These are phyloP conservation scores for Miamiensis avidus DNA, from an alignment of 169 alveolate species.

Conservation along the genomic window DNA sequence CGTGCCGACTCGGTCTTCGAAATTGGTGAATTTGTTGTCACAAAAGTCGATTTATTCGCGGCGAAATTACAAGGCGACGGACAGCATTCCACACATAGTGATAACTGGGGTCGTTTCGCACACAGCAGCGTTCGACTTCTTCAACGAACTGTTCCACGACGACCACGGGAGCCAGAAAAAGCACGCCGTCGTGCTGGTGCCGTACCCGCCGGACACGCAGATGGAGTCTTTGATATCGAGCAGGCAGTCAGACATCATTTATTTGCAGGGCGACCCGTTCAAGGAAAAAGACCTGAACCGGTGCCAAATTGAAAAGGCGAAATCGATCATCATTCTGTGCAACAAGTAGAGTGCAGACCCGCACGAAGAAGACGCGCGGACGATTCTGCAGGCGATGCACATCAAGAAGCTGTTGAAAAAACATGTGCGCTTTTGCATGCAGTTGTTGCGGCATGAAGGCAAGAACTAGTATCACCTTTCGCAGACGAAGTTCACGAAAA, in stretches of 20 bases:
- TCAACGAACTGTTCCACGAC: constrained; percentile 75
- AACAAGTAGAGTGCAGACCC: constrained; percentile 78
- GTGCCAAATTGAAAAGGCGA: constrained; percentile 70
- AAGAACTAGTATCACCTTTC: constrained; percentile 79
- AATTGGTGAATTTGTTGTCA: constrained; percentile 61
- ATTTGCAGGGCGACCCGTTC: constrained; percentile 78
- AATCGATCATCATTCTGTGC: constrained; percentile 72
- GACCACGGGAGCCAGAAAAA: constrained; percentile 79
- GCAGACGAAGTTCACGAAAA: constrained; percentile 48
- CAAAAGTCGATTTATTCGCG: constrained; percentile 72
- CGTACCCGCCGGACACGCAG: constrained; percentile 69
- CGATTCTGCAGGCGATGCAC: constrained; percentile 78
- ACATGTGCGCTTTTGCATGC: constrained; percentile 61
- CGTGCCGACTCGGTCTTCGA: constrained; percentile 65
- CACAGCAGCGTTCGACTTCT: constrained; percentile 64
- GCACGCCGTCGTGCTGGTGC: constrained; percentile 71
- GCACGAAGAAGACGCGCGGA: constrained; percentile 75
- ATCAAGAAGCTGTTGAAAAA: constrained; percentile 66
- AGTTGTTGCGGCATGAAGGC: constrained; percentile 78
- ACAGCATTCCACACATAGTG: constrained; percentile 54
- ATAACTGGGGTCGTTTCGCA: constrained; percentile 71
- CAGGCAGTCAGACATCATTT: constrained; percentile 46
- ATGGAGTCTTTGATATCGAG: constrained; percentile 61
- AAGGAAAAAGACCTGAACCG: constrained; percentile 70
- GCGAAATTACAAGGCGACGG: constrained; percentile 55